Conservation (phyloP, 1,284 basidiomycete species). For the Boletus smithii region DNA sequence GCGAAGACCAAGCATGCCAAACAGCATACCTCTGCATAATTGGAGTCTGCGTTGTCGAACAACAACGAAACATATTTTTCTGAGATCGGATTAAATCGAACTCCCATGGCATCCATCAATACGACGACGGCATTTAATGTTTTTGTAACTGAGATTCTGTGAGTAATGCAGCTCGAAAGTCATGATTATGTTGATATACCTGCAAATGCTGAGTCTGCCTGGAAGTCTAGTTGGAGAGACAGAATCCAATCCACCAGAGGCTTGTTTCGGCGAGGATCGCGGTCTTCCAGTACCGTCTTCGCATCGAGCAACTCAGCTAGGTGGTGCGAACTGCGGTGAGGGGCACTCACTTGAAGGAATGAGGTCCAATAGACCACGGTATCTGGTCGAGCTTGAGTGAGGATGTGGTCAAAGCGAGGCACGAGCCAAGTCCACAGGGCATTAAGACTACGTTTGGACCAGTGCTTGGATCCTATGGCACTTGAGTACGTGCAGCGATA, state of each 20-base stretch:
- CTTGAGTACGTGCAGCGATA: slow-evolving; percentile 9
- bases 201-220: slow-evolving; percentile 72
- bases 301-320: slow-evolving; percentile 7
- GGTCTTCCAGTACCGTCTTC: slow-evolving; percentile 46
- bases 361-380: slow-evolving; percentile 74
- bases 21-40: slow-evolving; percentile 73
- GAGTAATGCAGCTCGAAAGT: slow-evolving; percentile 2
- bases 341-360: slow-evolving; percentile 49
- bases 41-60: slow-evolving; percentile 74
- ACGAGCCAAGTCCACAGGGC: slow-evolving; percentile 81
- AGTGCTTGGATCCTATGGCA: slow-evolving; percentile 82
- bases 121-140: slow-evolving; percentile 57
- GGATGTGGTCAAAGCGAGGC: slow-evolving; percentile 67
- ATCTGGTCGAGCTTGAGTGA: slow-evolving; percentile 80
- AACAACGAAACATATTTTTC: slow-evolving; percentile 69
- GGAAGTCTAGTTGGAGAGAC: slow-evolving; percentile 75
- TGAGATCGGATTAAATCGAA: slow-evolving; percentile 63
- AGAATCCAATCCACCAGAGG: slow-evolving; percentile 80
- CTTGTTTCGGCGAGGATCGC: slow-evolving; percentile 84
- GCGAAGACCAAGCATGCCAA: background rate
- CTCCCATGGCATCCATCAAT: slow-evolving; percentile 56
- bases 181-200: slow-evolving; percentile 44
- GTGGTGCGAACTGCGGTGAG: background rate
- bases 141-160: slow-evolving; percentile 57
- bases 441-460: slow-evolving; percentile 62